These are phyloP conservation scores for Coemansia sp. DNA, from an alignment of 192 early-diverging fungal genomes.

Conservation along the genomic window DNA sequence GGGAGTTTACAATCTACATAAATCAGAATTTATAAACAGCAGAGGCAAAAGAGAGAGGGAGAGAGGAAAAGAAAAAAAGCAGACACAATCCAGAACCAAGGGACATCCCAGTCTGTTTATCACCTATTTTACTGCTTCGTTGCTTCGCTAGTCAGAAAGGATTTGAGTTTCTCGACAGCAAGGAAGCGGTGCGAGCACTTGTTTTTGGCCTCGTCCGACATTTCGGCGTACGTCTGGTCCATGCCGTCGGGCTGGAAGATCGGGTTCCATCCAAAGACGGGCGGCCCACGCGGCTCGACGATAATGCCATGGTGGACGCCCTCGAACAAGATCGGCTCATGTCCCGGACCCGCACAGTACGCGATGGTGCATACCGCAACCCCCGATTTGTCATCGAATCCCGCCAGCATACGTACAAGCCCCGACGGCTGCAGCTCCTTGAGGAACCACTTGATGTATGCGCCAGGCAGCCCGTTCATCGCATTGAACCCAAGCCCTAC, in stretches of 20 bases:
- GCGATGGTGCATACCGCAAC: constrained; percentile 92
- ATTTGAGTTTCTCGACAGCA: constrained; percentile 71
- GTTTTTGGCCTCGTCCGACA: constrained; percentile 83
- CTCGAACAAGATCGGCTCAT: constrained; percentile 86
- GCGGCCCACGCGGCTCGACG: constrained; percentile 79
- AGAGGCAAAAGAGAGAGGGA: neutral
- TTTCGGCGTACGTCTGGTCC: constrained; percentile 79
- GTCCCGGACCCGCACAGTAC: constrained; percentile 75
- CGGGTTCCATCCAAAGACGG: constrained; percentile 94
- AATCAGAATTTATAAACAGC: neutral
- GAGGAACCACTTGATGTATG: constrained; percentile 93
- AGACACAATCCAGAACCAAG: neutral
- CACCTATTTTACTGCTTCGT: neutral
- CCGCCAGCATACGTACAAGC: constrained; percentile 77
- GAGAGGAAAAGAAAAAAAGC: neutral
- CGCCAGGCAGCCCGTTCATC: constrained; percentile 88
- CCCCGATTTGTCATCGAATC: constrained; percentile 87
- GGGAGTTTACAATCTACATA: constrained; percentile 5
- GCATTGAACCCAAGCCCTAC: constrained; percentile 93
- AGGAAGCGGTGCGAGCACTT: constrained; percentile 83
- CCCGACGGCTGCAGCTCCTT: constrained; percentile 72
- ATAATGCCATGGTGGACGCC: constrained; percentile 79
- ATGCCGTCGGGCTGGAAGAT: constrained; percentile 85
- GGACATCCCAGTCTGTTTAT: neutral
- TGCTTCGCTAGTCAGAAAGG: constrained; percentile 24